Conservation (phyloP, 1,284 basidiomycete genomes). For the Trichosporon ovoides region DNA sequence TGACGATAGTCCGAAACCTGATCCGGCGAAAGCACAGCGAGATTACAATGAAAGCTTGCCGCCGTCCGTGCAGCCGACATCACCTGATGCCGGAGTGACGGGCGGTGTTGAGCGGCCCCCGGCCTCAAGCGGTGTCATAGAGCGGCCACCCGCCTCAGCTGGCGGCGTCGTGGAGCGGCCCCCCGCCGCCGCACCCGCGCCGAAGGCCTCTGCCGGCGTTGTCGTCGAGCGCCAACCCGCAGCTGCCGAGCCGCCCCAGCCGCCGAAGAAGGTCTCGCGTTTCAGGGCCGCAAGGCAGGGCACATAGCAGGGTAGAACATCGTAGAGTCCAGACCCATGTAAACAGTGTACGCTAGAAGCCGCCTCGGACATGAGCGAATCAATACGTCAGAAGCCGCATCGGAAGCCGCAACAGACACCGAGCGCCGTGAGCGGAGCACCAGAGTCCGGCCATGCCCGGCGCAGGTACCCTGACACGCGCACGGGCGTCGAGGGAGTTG, state of each 20-base stretch:
- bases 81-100: no score
- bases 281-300: constrained; percentile 42
- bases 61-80: constrained; percentile 4
- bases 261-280: constrained; percentile 40
- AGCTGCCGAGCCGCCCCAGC: background rate
- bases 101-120: no score
- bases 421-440: no score
- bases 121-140: constrained; percentile 1
- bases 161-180: background rate
- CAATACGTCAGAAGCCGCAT: no score
- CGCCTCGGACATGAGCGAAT: no score
- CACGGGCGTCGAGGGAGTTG: no score
- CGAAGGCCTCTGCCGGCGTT: background rate
- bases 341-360: no score
- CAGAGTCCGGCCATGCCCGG: no score
- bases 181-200: background rate
- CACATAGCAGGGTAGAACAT: background rate
- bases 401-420: no score
- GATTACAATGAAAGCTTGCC: constrained; percentile 6
- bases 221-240: constrained; percentile 9
- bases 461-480: no score
- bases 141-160: background rate
- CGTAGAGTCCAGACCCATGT: no score
- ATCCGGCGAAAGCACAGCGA: background rate
- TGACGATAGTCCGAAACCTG: constrained; percentile 1